A percentile compares a stretch with the other conserved stretches of the same genome.
phyloP scores from a whole-genome alignment of 306 rosid species.

The Dalbergia cochinchinensis region DNA sequence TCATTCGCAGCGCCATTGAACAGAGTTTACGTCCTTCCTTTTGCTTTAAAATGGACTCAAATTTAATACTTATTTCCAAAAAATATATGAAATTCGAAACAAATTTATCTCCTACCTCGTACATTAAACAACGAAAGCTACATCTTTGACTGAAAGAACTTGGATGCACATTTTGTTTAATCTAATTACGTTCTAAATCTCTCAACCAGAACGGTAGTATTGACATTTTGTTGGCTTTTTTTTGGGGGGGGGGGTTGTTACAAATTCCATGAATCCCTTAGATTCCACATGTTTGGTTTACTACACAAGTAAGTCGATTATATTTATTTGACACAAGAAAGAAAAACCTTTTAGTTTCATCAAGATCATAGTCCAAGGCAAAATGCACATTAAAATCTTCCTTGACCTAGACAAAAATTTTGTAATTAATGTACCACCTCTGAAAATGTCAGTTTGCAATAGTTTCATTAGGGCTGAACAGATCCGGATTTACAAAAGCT shows the following conservation, averaged over 20 bases:
- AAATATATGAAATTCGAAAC: too few species aligned
- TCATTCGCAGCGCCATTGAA: too few species aligned
- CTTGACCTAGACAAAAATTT: slow-evolving; percentile 31
- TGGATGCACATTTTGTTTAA: neutral
- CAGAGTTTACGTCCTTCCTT: too few species aligned
- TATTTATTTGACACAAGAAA: slow-evolving; percentile 37
- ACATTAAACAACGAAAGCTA: too few species aligned
- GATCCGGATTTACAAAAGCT: slow-evolving; percentile 33
- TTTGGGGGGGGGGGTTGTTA: too few species aligned
- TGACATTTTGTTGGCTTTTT: too few species aligned
- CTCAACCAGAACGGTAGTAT: neutral
- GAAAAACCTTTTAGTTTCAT: slow-evolving; percentile 19
- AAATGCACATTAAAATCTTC: slow-evolving; percentile 49
- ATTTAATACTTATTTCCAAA: too few species aligned
- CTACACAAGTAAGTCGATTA: slow-evolving; percentile 26
- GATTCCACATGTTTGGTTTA: slow-evolving; percentile 22
- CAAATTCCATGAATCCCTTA: slow-evolving; percentile 17
- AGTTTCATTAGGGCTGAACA: slow-evolving; percentile 18
- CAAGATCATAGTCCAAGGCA: slow-evolving; percentile 40
- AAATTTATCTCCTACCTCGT: neutral
- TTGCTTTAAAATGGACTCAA: too few species aligned
- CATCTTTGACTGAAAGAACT: neutral
- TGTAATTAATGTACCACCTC: slow-evolving; percentile 42
- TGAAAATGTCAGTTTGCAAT: slow-evolving; percentile 15
- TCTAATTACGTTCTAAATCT: neutral